Conservation (phyloP, 306 rosid genomes). For the Sicyos baderoa region DNA sequence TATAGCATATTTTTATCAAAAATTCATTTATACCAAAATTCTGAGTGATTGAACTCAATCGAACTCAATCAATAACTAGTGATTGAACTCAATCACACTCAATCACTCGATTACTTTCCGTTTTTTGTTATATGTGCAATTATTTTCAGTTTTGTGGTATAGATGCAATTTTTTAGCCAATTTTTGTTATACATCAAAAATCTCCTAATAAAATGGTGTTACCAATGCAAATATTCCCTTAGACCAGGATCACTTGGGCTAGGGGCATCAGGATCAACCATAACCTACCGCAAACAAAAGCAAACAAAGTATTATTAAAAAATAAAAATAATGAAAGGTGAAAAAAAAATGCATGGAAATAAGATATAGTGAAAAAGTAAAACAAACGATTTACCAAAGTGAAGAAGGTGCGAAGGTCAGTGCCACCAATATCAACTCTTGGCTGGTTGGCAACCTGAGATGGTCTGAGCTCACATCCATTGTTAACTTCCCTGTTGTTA, state of each 20-base stretch:
- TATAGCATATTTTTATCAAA: too few relatives aligned
- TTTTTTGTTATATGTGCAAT: too few relatives aligned
- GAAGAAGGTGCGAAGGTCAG: conserved; percentile 49
- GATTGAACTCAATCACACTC: too few relatives aligned
- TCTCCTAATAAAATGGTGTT: background rate
- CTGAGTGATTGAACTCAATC: too few relatives aligned
- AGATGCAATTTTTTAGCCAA: too few relatives aligned
- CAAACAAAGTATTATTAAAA: background rate
- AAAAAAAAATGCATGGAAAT: background rate
- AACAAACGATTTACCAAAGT: conserved; percentile 33
- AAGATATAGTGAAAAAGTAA: background rate
- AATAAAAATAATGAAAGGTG: too few relatives aligned
- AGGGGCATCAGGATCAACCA: conserved; percentile 67
- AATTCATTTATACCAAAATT: too few relatives aligned
- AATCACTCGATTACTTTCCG: too few relatives aligned
- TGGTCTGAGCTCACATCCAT: conserved; percentile 53
- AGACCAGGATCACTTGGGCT: conserved; percentile 55
- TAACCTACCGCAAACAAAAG: conserved; percentile 25
- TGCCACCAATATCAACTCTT: conserved; percentile 42
- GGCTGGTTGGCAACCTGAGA: conserved; percentile 44
- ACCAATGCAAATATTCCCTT: conserved; percentile 59
- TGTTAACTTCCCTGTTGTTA: conserved; percentile 32
- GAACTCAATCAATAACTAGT: too few relatives aligned
- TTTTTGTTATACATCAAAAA: too few relatives aligned
- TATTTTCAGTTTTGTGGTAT: too few relatives aligned